Evolutionary conservation across 768 basidiomycete species (phyloP), one percentile per base, ranked within the genome.

Genomic region (Naganishia randhawae): DNA sequence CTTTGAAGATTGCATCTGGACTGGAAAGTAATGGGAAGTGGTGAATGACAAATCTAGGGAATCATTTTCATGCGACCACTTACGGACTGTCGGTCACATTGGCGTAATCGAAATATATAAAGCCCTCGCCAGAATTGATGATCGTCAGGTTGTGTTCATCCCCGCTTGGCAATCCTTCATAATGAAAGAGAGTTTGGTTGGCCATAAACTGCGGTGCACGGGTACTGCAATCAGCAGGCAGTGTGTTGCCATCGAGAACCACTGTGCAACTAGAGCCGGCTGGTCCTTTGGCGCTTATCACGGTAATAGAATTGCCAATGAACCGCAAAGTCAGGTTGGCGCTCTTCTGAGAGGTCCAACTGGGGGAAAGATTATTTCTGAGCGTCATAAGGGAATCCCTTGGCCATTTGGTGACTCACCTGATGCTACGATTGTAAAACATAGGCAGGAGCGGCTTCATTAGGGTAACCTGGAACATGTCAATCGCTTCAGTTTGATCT

Each of bases 91-190:
- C 41, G 5, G 50, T 53, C 1, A 66, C 45, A 10, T 52, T 53
- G 22, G 51, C 65, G 31, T 66, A 54, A 41, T 67, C 66, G 42
- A 67, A 61, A 33, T 67, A 67, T 19, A 67, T 25, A 31, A 25
- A 31, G 0, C 66, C 66, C 31, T 41, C 57, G n/a, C 66, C 66
- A 16, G 37, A 41, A 53, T 67, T 57, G 0, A 67, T 22, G 13
- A 67, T 13, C 6, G 29, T 31, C 0, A 67, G 33, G 11, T 31
- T 55, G 22, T 67, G 66, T 11, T 42, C 50, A 25, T 11, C 11
- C 9, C 22, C 65, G 14, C 35, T 14, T 32, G 22, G 31, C 7
- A 66, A 27, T 32, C 37, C 65, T 9, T 32, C 50, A 5, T 35
- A 29, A 5, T 29, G 14, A 52, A 66, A 66, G 16, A 66, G 50